Evolutionary conservation across 169 alveolate genomes (phyloP).

Genomic region (Eimeria acervulina): DNA sequence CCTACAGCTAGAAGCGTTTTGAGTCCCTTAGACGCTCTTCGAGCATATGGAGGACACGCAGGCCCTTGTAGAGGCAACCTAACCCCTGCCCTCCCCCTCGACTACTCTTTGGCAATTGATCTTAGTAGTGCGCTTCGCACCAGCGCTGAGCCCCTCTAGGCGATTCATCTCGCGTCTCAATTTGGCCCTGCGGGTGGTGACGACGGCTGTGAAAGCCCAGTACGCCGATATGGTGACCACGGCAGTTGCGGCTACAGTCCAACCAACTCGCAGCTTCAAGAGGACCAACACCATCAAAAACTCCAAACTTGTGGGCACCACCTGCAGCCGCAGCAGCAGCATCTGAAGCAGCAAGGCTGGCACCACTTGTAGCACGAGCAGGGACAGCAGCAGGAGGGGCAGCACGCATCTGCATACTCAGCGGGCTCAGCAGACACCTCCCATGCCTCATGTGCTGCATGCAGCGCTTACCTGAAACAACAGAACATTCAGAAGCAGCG

Average conservation of each 20-base stretch:
- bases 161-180: constrained; percentile 85
- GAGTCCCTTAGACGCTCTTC: background rate
- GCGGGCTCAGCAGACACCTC: background rate
- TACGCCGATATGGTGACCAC: constrained; percentile 86
- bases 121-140: background rate
- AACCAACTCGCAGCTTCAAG: constrained; percentile 85
- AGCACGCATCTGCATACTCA: background rate
- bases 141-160: constrained; percentile 86
- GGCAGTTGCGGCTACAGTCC: constrained; percentile 86
- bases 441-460: background rate
- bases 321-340: constrained; percentile 82
- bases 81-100: background rate
- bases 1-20: background rate
- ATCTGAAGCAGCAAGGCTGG: background rate
- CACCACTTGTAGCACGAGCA: background rate
- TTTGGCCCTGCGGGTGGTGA: constrained; percentile 85
- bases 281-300: constrained; percentile 84
- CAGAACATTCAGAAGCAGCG: constrained; percentile 85
- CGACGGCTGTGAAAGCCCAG: constrained; percentile 86
- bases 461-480: constrained; percentile 84
- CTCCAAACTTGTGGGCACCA: constrained; percentile 87
- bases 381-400: background rate
- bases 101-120: background rate
- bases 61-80: background rate
- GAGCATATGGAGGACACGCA: background rate